Base-by-base conservation (phyloP, 176 grass and related monocot species). In the Avena sativa region DNA sequence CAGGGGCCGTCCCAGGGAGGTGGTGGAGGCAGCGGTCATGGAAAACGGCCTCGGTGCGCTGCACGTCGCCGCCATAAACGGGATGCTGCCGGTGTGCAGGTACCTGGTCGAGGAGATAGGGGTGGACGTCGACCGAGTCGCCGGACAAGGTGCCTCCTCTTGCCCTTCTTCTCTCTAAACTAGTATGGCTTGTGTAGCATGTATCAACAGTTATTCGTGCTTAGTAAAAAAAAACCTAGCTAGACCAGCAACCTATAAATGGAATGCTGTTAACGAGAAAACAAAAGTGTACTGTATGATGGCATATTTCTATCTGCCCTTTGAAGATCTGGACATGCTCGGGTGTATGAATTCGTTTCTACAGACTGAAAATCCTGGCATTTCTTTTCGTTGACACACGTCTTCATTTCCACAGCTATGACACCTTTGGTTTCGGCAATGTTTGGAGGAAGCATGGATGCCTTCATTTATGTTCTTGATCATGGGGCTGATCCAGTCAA, bases 21-120 rank as follows among this genome's bases (percentile, higher is more conserved):
- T 44, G 10, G 53, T 65, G 44, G 71, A 76, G 26, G 58, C 43
- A 12, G 71, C 5, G 2, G 76, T 2, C 56, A 0, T 30, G 6
- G 43, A 60, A 19, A 40, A 40, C 38, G 65, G 66, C 32, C 0
- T 50, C 57, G 0, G 71, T 26, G 44, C 44, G 58, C 26, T 85
- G 40, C 71, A 76, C 0, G 0, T 38, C 19, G 71, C 44, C 23
- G 58, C 46, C 10, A 26, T 3, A 8, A 2, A 34, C 9, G 72
- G 50, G 44, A 58, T 25, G 21, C 43, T 66, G 26, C 57, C 34
- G 44, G 72, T 85, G 16, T 85, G 83, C 67, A 16, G 67, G 32
- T 83, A 72, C 66, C 52, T 83, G 51, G 81, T 83, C 67, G 66
- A 83, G 67, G 81, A 8, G 52, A 34, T 83, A 26, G 44, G 58